A percentile compares a stretch with the other conserved stretches of the same genome.
phyloP scores from a whole-genome alignment of 1,284 basidiomycete genomes.

The Cryptococcus hybrid region DNA sequence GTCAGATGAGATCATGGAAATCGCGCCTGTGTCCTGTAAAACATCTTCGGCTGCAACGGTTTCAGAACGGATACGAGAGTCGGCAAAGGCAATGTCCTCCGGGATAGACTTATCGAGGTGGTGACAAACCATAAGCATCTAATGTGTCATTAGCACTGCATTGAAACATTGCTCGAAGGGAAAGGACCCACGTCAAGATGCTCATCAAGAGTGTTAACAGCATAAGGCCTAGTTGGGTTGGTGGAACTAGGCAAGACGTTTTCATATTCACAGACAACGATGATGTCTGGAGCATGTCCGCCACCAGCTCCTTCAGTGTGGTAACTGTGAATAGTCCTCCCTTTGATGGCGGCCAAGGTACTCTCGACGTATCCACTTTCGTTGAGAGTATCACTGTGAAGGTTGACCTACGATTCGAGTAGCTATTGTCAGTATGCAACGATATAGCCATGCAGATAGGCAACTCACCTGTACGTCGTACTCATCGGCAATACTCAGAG shows the following conservation, averaged over 20 bases:
- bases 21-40: slow-evolving; percentile 89
- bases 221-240: slow-evolving; percentile 92
- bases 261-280: slow-evolving; percentile 83
- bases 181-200: slow-evolving; percentile 77
- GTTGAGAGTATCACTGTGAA: slow-evolving; percentile 96
- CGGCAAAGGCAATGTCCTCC: slow-evolving; percentile 95
- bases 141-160: neutral
- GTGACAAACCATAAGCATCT: slow-evolving; percentile 96
- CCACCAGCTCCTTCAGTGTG: slow-evolving; percentile 94
- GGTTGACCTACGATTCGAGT: slow-evolving; percentile 66
- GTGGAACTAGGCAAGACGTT: slow-evolving; percentile 98
- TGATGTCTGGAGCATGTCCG: slow-evolving; percentile 97
- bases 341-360: slow-evolving; percentile 87
- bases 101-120: slow-evolving; percentile 84
- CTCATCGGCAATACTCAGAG: slow-evolving; percentile 79
- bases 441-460: neutral
- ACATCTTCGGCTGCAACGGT: slow-evolving; percentile 98
- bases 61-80: slow-evolving; percentile 94
- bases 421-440: neutral
- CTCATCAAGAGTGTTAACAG: slow-evolving; percentile 91
- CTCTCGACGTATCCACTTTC: slow-evolving; percentile 72
- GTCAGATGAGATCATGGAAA: slow-evolving; percentile 94
- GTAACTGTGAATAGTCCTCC: slow-evolving; percentile 95
- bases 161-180: neutral
- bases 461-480: slow-evolving; percentile 83